Evolutionary conservation across 2,329 filamentous ascomycete species (phyloP), one percentile per base, ranked within the genome.

Genomic region (Zymoseptoria brevis): DNA sequence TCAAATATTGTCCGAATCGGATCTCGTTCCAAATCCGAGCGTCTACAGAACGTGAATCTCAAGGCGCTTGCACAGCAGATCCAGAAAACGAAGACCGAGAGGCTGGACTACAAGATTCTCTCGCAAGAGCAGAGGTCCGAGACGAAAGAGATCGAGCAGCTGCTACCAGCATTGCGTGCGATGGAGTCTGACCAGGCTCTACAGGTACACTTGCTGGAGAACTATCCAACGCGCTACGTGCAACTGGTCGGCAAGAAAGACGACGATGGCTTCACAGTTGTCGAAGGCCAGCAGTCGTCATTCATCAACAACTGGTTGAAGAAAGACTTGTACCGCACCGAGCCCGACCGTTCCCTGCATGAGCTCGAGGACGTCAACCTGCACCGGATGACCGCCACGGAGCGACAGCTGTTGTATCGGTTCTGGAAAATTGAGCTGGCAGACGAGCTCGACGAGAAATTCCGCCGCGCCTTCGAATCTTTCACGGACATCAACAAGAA

Each of bases 1-100:
- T 88, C 49, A 7, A 74, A 81, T 5, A 76, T 89, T 24, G 78
- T 88, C 24, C 83, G 86, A 0, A 81, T 89, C 4, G 86, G 87
- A 0, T 79, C 77, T 0, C 77, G 78, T 16, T 84, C 79, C 1
- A 83, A 84, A 59, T 84, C 82, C 0, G 77, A 81, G 29, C 64
- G 72, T 1, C 71, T 89, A 0, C 66, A 79, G 8, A 66, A 67
- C 0, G 68, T 80, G n/a, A 86, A 83, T 57, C 75, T 88, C 5
- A 73, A 77, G 0, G 59, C 64, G 0, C 71, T 81, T 4, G 61
- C 64, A 1, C 57, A 67, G 13, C 57, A 62, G 0, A 64, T 70
- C 7, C 64, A 67, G 1, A 68, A 71, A 8, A 82, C 79, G 1
- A 75, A 69, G n/a, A 59, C 69, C 0, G 76, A 80, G 60, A 76